These are phyloP conservation scores for Aspergillus ellipticus DNA, from an alignment of 495 filamentous ascomycete species.

Conservation along the genomic window DNA sequence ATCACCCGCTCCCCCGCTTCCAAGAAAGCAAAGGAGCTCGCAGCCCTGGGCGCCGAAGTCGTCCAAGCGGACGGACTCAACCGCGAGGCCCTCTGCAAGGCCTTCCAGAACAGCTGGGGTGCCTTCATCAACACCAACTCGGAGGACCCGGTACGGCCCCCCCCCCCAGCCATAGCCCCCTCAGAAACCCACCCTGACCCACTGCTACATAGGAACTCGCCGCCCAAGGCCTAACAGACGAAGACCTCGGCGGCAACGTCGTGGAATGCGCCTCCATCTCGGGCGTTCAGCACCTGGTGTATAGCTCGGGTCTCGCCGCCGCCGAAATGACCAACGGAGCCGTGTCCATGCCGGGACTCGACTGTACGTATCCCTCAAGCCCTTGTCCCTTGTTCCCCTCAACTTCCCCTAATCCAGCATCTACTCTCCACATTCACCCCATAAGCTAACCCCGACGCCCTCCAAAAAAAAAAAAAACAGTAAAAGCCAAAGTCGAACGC, in stretches of 20 bases:
- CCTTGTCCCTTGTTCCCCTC: too few relatives aligned
- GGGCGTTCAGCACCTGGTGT: slow-evolving; percentile 27
- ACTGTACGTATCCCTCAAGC: slow-evolving; percentile 17
- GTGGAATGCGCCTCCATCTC: slow-evolving; percentile 22
- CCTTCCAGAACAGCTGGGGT: slow-evolving; percentile 25
- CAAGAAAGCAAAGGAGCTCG: slow-evolving; percentile 32
- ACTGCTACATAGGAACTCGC: slow-evolving; percentile 4
- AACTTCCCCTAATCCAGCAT: not conserved
- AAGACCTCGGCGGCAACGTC: slow-evolving; percentile 27
- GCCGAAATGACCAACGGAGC: slow-evolving; percentile 21
- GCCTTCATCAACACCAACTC: slow-evolving; percentile 34
- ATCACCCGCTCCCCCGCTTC: slow-evolving; percentile 40
- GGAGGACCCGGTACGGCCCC: slow-evolving; percentile 21
- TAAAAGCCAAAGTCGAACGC: slow-evolving; percentile 23
- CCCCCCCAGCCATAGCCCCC: not conserved
- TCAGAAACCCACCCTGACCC: not conserved
- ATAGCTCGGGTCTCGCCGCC: slow-evolving; percentile 15
- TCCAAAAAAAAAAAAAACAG: slow-evolving; percentile 7
- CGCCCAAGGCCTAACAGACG: slow-evolving; percentile 19
- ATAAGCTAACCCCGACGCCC: too few relatives aligned
- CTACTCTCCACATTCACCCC: not conserved
- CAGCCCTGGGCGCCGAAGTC: slow-evolving; percentile 43
- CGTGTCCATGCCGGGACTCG: slow-evolving; percentile 20
- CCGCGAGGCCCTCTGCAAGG: slow-evolving; percentile 14
- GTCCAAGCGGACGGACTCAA: slow-evolving; percentile 41